Base-by-base conservation (phyloP, 2,329 filamentous ascomycete species). In the Pyrenophora tritici-repentis region DNA sequence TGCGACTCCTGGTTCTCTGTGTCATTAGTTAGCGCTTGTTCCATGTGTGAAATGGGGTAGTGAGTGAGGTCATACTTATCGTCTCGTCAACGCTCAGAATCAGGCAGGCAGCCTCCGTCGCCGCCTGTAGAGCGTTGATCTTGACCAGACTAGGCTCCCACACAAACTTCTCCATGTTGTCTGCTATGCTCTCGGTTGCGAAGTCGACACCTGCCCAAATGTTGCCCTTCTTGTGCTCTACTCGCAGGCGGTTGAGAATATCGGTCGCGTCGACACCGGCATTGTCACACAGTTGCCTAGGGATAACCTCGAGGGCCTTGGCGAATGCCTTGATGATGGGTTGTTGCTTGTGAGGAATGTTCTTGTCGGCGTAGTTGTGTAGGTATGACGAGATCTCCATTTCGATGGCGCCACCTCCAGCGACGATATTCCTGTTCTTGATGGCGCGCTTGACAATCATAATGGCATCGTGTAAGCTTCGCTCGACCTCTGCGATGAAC, bases 361-460 rank as follows among this genome's bases (percentile, higher is more conserved):
- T 92, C 79, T 89, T 88, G 79, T 97, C 93, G 59, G 95, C 94
- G 68, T 89, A 97, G 64, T 84, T 83, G 81, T 97, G 92, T 58
- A 99, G 85, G 78, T 96, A 95, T 33, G 91, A 89, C 6, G 92
- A 97, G 44, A 97, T 77, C 75, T 97, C 94, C 93, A 99, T 97
- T 81, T 99, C 94, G 67, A 83, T 86, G 14, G 94, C 93, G 73
- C 94, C 94, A 66, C 94, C 94, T 66, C 94, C 94, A 38, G 92
- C 94, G 20, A 99, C 94, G 61, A 99, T 96, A 72, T 85, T 89
- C 71, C 88, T 88, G 81, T 97, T 96, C 80, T 90, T 91, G 76
- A 97, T 91, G 22, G 94, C 91, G 56, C 95, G 91, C 85, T 97
- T 97, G 72, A 99, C 94, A 69, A 99, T 96, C 94, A 99, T 99